These are phyloP conservation scores for Inonotus obliquus DNA, from an alignment of 1,284 basidiomycete species.

Conservation along the genomic window DNA sequence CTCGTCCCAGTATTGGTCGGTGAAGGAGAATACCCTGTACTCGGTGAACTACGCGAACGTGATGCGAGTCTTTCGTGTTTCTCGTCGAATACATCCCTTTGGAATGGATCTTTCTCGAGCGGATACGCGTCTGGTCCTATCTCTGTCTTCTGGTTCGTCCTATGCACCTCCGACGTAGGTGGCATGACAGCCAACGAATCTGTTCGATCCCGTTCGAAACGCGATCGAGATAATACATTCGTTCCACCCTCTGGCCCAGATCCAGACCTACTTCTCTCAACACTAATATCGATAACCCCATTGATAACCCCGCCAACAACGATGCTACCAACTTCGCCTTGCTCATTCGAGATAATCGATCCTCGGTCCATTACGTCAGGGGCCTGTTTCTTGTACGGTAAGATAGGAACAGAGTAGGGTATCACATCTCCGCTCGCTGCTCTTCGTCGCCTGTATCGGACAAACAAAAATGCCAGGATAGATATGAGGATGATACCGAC, in stretches of 20 bases:
- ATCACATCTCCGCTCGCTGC: neutral
- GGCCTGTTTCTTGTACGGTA: neutral
- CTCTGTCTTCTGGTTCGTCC: neutral
- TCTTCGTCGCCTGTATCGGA: neutral
- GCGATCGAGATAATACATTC: neutral
- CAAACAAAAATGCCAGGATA: neutral
- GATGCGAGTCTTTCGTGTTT: neutral
- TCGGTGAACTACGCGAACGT: neutral
- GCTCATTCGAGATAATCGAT: neutral
- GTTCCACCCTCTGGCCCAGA: no score
- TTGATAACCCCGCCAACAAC: neutral
- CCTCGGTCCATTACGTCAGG: no score
- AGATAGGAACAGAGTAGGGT: neutral
- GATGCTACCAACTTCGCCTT: neutral
- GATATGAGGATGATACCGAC: neutral
- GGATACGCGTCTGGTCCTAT: neutral
- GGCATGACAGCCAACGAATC: neutral
- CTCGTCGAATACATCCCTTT: neutral
- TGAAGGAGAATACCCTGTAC: neutral
- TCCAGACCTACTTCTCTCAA: no score
- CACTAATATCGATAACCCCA: neutral
- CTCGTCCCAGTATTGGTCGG: neutral
- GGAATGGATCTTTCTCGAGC: neutral
- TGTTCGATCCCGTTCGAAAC: neutral
- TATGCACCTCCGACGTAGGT: neutral